Evolutionary conservation across 2,329 filamentous ascomycete species (phyloP), one percentile per base, ranked within the genome.

Genomic region (Gyromitra esculenta): DNA sequence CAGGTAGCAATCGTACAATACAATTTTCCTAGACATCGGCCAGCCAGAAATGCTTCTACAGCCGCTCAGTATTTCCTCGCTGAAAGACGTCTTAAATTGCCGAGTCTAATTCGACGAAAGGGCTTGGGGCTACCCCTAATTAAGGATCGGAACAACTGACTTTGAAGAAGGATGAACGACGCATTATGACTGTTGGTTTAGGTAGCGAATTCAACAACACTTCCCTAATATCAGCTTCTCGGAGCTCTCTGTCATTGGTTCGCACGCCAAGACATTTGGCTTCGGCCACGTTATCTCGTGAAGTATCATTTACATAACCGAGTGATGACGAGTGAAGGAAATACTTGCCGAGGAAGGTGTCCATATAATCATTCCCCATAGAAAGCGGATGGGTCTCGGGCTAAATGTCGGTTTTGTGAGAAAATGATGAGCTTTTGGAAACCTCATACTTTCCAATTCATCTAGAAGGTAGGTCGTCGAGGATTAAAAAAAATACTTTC

Each of bases 281-380:
- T 39, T 39, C 64, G 25, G n/a, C 43, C 21, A 21, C 43, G 13
- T 5, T 45, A 45, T 45, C 43, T 13, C 9, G 11, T 45, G 4
- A 9, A 45, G 43, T 45, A 52, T 31, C n/a, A 25, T 43, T 18
- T 18, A 25, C 18, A 54, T 59, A 39, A 13, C n/a, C 54, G 41
- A 69, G 66, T 69, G 54, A 69, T 37, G 21, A 35, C 13, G 21
- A 69, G 66, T 69, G 54, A 69, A 69, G 66, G 54, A 59, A 57
- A 21, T 15, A 31, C 21, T 39, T 67, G 35, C 50, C 65, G 52
- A 57, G 63, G 52, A 45, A n/a, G 15, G 7, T 18, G 39, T 50
- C n/a, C 11, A 39, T 37, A 50, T 37, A 59, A 59, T 52, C 35
- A 59, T 69, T 50, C 59, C 39, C 39, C 52, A 56, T 59, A 18